Conservation (phyloP, 2,329 filamentous ascomycete genomes). For the Orbilia brochopaga region DNA sequence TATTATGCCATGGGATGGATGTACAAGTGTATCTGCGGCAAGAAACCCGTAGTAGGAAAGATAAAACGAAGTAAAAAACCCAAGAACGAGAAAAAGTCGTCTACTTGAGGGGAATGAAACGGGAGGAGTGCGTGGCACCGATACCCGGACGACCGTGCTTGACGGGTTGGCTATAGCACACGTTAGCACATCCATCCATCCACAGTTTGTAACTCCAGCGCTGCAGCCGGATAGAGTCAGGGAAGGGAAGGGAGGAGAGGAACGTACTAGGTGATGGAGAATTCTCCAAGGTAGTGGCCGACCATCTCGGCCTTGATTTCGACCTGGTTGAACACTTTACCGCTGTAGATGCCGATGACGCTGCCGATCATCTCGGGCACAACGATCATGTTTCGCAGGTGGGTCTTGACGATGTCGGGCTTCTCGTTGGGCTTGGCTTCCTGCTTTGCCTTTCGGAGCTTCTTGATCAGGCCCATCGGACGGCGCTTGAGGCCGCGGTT, state of each 20-base stretch:
- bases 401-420: conserved; percentile 98
- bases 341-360: conserved; percentile 99
- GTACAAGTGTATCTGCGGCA: too few species aligned
- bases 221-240: background rate
- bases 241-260: background rate
- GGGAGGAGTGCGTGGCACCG: conserved; percentile 99
- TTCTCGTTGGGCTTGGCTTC: conserved; percentile 99
- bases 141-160: conserved; percentile 99
- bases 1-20: too few species aligned
- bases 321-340: conserved; percentile 99
- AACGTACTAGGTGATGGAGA: conserved; percentile 99
- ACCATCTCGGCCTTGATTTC: conserved; percentile 99
- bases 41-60: conserved; percentile 5
- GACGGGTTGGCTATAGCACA: conserved; percentile 84
- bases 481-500: conserved; percentile 99
- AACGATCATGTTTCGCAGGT: conserved; percentile 99
- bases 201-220: background rate
- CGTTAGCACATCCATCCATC: conserved; percentile 3
- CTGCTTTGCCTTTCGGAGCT: conserved; percentile 99
- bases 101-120: conserved; percentile 99
- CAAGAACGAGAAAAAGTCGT: conserved; percentile 54
- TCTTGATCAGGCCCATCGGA: conserved; percentile 99
- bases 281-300: conserved; percentile 98
- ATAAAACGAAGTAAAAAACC: background rate
- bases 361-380: conserved; percentile 99